phyloP scores from a whole-genome alignment of 2,329 filamentous ascomycete species.

The Dactylella cylindrospora region DNA sequence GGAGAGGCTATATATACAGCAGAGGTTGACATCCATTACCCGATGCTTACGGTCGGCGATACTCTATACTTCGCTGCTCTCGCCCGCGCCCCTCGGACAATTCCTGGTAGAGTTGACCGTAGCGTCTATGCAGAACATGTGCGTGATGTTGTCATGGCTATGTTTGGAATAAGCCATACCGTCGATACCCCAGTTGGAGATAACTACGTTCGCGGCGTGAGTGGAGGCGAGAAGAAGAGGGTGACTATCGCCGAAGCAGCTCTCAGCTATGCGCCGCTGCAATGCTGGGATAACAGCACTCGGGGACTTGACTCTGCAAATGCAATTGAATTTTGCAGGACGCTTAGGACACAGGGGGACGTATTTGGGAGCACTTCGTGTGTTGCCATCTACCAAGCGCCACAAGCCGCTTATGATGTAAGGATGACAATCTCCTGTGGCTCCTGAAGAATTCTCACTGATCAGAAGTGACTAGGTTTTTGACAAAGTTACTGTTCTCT shows the following conservation, averaged over 20 bases:
- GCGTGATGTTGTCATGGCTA: slow-evolving; percentile 72
- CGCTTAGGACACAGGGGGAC: slow-evolving; percentile 67
- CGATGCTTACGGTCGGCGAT: slow-evolving; percentile 73
- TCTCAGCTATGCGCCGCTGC: slow-evolving; percentile 63
- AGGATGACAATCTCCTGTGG: neutral
- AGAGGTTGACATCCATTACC: slow-evolving; percentile 80
- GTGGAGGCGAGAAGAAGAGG: slow-evolving; percentile 71
- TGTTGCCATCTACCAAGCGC: slow-evolving; percentile 74
- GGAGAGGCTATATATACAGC: slow-evolving; percentile 86
- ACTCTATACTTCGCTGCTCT: slow-evolving; percentile 76
- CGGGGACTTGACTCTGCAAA: slow-evolving; percentile 74
- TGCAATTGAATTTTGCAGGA: slow-evolving; percentile 73
- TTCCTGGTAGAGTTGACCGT: slow-evolving; percentile 62
- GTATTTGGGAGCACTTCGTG: slow-evolving; percentile 66
- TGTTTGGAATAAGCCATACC: slow-evolving; percentile 73
- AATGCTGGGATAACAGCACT: slow-evolving; percentile 72
- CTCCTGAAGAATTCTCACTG: neutral
- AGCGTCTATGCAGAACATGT: slow-evolving; percentile 63
- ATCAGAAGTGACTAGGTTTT: slow-evolving; percentile 57
- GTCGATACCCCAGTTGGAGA: slow-evolving; percentile 72
- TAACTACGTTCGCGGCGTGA: slow-evolving; percentile 73
- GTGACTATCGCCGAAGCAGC: slow-evolving; percentile 65
- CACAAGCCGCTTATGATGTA: slow-evolving; percentile 53
- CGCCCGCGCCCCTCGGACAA: slow-evolving; percentile 65
- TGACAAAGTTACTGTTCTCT: slow-evolving; percentile 69